Base-by-base conservation (phyloP, 192 early-diverging fungal species). In the Umbelopsis ramanniana region DNA sequence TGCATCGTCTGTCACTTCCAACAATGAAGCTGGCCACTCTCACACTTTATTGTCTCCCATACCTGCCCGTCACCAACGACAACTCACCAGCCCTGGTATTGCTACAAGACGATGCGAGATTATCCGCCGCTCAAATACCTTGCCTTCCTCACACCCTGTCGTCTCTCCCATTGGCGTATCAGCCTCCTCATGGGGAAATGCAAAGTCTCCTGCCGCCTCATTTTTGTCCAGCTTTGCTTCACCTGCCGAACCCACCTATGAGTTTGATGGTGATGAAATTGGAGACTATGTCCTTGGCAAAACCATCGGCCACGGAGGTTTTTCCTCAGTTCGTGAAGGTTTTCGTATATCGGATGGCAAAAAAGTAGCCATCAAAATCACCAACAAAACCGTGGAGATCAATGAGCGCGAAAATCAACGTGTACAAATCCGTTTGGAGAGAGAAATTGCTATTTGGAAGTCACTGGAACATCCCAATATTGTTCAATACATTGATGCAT, bases 301-400 rank as follows among this genome's bases (percentile, higher is more conserved):
- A 38, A 74, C 90, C 14, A 87, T 95, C 73, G 94, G 93, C 11
- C 79, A 83, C 45, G 94, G 94, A 29, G 89, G 91, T 24, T 95
- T 93, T 69, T 91, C 91, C 10, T 74, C 84, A 26, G 94, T 95
- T 11, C 88, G 89, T 60, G 88, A 92, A 72, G 94, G 86, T n/a
- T 79, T 52, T 57, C 78, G 77, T 50, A 82, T 85, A 9, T 81
- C 79, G 33, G 76, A 83, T 66, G 66, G 55, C 15, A 74, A 82
- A 66, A 82, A 74, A 48, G 86, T 90, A 2, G 93, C 92, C 4
- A 76, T 92, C 75, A 95, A 95, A 80, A 83, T 93, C 46, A 85
- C 93, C 69, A 85, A 77, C 60, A 89, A 89, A 12, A 72, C 78
- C 38, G 55, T 60, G 9, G 77, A 82, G 4, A 46, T 70, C 5